Conservation (phyloP, 257 asterid genomes). For the Fraxinus excelsior region DNA sequence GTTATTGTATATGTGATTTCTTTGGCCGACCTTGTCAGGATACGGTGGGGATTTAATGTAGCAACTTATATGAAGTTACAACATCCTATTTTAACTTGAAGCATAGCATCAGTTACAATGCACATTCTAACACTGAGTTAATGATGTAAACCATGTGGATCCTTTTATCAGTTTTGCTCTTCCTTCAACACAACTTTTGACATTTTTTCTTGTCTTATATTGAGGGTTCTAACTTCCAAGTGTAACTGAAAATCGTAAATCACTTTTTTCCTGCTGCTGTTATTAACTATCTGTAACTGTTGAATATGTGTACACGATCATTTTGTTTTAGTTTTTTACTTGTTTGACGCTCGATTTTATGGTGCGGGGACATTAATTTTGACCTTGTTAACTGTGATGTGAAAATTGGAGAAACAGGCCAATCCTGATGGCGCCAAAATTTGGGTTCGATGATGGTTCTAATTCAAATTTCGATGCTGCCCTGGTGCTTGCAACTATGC, state of each 20-base stretch:
- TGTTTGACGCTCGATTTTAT: constrained; percentile 17
- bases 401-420: constrained; percentile 64
- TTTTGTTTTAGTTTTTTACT: constrained; percentile 23
- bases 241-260: background rate
- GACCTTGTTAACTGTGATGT: constrained; percentile 23
- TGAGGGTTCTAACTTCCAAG: background rate
- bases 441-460: constrained; percentile 73
- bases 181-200: background rate
- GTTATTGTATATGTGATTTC: background rate
- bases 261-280: background rate
- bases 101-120: background rate
- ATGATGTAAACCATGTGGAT: background rate
- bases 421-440: constrained; percentile 86
- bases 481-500: constrained; percentile 95
- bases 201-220: background rate
- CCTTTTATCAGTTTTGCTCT: background rate
- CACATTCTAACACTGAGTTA: background rate
- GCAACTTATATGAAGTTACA: background rate
- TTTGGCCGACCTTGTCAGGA: background rate
- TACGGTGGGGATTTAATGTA: background rate
- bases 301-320: constrained; percentile 3
- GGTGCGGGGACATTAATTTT: constrained; percentile 8
- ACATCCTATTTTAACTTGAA: background rate
- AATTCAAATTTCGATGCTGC: constrained; percentile 82
- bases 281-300: background rate